Base-by-base conservation (phyloP, 2,329 filamentous ascomycete species). In the Fonsecaea pugnacius region DNA sequence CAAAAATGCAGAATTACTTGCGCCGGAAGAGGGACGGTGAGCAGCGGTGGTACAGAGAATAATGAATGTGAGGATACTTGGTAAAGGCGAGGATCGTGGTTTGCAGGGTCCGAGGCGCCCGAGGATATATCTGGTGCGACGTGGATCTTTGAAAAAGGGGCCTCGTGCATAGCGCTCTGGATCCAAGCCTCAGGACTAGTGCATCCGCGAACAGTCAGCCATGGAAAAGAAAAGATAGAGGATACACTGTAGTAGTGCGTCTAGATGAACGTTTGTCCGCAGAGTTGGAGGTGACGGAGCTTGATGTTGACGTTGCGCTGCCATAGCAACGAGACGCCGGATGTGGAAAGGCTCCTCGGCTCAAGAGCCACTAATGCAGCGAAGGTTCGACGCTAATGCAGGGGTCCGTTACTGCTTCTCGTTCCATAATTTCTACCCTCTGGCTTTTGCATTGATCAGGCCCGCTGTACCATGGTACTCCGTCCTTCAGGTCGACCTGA, bases 331-430 rank as follows among this genome's bases (percentile, higher is more conserved):
- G 33, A 32, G 12, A 0, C 1, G 12, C 46, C 12, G 57, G 18
- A 51, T 59, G 1, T 1, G 57, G 46, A 16, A 59, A 38, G 33
- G 46, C 18, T 43, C 5, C 30, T 30, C 46, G 14, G 10, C 30
- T n/a, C 7, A 18, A 14, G 18, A 24, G 14, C 5, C 57, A 35
- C 57, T 59, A 59, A 52, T 30, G 21, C 14, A 27, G 3, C 10
- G 46, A 32, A 27, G 57, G 16, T 48, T 35, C 43, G n/a, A 50
- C 56, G 35, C 62, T 64, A 64, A 56, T 64, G 62, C 62, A 64
- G 62, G 62, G 62, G 58, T 52, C 62, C 51, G 36, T 24, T 48
- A 32, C 46, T 57, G 10, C 7, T 24, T 14, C 60, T n/a, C 1
- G 6, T 16, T 38, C 53, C 40, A 52, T 36, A 3, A 24, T 35